Conservation (phyloP, 257 asterid genomes). For the Dorcoceras hygrometricum region DNA sequence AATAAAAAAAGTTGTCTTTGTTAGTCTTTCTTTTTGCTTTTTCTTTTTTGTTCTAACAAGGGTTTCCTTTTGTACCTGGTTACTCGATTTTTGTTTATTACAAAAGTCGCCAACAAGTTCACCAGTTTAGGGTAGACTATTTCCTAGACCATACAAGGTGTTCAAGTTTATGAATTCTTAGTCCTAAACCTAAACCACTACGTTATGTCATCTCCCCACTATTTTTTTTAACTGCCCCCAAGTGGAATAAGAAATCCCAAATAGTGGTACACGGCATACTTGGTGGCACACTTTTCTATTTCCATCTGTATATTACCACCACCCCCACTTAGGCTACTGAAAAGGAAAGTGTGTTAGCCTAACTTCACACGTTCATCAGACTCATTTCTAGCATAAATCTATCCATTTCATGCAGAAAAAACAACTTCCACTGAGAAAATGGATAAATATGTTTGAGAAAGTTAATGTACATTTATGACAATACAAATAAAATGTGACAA, state of each 20-base stretch:
- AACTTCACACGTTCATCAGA: neutral
- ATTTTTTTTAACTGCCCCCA: neutral
- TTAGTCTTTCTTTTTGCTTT: too few species aligned
- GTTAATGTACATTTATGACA: too few species aligned
- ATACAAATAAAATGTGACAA: too few species aligned
- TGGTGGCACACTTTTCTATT: neutral
- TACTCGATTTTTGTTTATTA: neutral
- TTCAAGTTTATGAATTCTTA: too few species aligned
- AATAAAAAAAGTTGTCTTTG: too few species aligned
- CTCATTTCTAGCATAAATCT: neutral
- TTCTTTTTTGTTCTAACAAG: too few species aligned
- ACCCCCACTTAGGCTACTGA: neutral
- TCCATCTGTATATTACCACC: neutral
- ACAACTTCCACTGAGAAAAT: too few species aligned
- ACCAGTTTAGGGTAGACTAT: too few species aligned
- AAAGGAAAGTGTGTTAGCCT: neutral
- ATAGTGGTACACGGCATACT: neutral
- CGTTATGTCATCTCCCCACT: neutral
- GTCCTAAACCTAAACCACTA: neutral
- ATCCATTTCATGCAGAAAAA: neutral
- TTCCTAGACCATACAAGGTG: neutral
- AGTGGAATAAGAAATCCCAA: neutral
- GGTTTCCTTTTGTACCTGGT: too few species aligned
- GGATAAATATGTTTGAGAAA: too few species aligned
- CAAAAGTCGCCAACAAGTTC: too few species aligned